phyloP scores from a whole-genome alignment of 257 asterid species.

The Eustoma russellianum region DNA sequence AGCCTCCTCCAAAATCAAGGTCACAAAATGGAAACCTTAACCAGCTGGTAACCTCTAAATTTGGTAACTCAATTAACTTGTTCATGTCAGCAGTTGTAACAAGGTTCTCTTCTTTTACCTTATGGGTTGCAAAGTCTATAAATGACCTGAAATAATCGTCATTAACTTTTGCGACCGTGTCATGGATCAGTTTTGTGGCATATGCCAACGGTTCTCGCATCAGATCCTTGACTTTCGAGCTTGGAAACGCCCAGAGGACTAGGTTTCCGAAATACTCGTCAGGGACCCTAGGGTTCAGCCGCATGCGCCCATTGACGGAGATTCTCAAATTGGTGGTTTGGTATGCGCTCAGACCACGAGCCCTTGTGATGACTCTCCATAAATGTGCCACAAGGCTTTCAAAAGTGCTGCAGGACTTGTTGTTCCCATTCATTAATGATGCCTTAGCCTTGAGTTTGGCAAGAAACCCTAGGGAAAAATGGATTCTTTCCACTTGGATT shows the following conservation, averaged over 20 bases:
- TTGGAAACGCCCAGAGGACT: conserved; percentile 77
- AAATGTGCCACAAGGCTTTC: conserved; percentile 78
- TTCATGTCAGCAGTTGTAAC: conserved; percentile 48
- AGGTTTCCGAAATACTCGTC: conserved; percentile 66
- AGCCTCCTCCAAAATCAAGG: conserved; percentile 69
- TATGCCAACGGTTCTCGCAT: conserved; percentile 32
- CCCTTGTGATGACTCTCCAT: conserved; percentile 63
- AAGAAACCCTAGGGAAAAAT: conserved; percentile 46
- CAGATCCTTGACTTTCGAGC: conserved; percentile 37
- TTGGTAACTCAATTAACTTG: conserved; percentile 55
- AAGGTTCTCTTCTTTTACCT: conserved; percentile 43
- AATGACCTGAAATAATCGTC: conserved; percentile 67
- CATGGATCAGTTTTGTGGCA: conserved; percentile 59
- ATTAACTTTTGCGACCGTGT: conserved; percentile 38
- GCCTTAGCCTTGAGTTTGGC: conserved; percentile 52
- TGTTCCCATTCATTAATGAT: conserved; percentile 24
- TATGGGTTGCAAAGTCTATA: conserved; percentile 53
- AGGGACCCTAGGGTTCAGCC: conserved; percentile 54
- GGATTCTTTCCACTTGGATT: conserved; percentile 48
- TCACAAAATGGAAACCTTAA: conserved; percentile 75
- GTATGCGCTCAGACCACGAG: conserved; percentile 40
- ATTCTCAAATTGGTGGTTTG: conserved; percentile 59
- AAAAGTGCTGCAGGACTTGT: conserved; percentile 59
- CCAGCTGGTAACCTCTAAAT: conserved; percentile 81
- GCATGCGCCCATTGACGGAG: conserved; percentile 61